phyloP scores from a whole-genome alignment of 768 basidiomycete species.

The Mycena rebaudengoi region DNA sequence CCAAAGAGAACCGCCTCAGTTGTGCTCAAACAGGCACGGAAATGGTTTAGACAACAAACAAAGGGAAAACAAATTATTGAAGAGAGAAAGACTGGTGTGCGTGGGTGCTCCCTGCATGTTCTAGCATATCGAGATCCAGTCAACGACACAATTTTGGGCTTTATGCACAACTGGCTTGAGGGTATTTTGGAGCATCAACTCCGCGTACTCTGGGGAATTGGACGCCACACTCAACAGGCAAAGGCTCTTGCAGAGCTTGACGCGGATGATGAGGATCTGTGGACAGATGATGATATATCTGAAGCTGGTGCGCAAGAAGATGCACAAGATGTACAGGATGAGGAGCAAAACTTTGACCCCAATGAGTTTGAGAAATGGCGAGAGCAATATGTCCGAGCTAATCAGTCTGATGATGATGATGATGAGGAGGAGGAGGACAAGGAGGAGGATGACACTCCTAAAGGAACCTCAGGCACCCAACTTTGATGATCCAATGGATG shows the following conservation, averaged over 20 bases:
- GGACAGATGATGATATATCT: background rate
- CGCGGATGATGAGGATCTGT: background rate
- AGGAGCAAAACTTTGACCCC: too few relatives aligned
- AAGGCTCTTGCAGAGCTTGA: background rate
- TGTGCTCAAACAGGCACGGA: conserved; percentile 1
- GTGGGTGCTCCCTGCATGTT: conserved; percentile 21
- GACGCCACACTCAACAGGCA: background rate
- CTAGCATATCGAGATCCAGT: conserved; percentile 27
- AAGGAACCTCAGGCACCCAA: background rate
- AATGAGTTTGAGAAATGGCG: too few relatives aligned
- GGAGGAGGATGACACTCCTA: background rate
- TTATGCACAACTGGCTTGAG: too few relatives aligned
- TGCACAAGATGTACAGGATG: background rate
- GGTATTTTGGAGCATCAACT: conserved; percentile 22
- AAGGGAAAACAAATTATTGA: conserved; percentile 1
- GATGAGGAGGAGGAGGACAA: too few relatives aligned
- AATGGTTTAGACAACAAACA: conserved; percentile 20
- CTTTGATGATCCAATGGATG: background rate
- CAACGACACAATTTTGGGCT: too few relatives aligned
- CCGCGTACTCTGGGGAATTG: conserved; percentile 22
- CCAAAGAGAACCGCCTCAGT: background rate
- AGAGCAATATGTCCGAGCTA: too few relatives aligned
- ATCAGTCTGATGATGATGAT: too few relatives aligned
- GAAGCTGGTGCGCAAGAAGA: conserved; percentile 1
- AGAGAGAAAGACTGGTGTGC: conserved; percentile 10